phyloP scores from a whole-genome alignment of 176 grass and related monocot species.

The Oryza meyeriana region DNA sequence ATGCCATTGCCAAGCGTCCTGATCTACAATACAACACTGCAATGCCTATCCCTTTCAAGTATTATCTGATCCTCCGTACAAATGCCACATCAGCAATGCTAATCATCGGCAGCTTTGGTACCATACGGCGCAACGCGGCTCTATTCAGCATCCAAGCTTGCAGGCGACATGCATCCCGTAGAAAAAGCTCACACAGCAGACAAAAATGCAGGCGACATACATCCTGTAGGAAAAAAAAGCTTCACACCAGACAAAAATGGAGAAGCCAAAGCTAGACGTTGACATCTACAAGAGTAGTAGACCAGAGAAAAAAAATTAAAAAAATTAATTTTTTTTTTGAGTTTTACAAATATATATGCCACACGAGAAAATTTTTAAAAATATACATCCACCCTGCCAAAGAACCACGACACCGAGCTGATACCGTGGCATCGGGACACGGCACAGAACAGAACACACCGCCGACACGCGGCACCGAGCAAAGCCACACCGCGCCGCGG shows the following conservation, averaged over 20 bases:
- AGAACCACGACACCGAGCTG: too few relatives aligned
- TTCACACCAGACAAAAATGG: constrained; percentile 15
- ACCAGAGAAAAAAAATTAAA: too few relatives aligned
- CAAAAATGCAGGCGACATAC: constrained; percentile 19
- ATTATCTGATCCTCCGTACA: constrained; percentile 1
- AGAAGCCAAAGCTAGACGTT: not conserved
- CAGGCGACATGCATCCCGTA: constrained; percentile 17
- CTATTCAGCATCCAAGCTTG: not conserved
- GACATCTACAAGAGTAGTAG: not conserved
- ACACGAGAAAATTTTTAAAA: too few relatives aligned
- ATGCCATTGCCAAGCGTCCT: not conserved
- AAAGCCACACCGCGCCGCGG: too few relatives aligned
- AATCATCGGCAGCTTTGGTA: not conserved
- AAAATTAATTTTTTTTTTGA: too few relatives aligned
- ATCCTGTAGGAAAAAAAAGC: constrained; percentile 13
- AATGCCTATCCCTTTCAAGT: constrained; percentile 10
- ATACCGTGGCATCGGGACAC: too few relatives aligned
- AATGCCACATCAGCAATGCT: constrained; percentile 16
- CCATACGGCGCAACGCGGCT: not conserved
- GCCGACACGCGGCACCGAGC: too few relatives aligned
- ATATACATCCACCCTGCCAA: too few relatives aligned
- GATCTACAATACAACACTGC: constrained; percentile 14
- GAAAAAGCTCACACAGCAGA: not conserved
- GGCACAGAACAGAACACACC: too few relatives aligned
- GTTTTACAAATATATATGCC: too few relatives aligned